Evolutionary conservation across 2,329 filamentous ascomycete genomes (phyloP).

Genomic region (Ophiostoma quercus): DNA sequence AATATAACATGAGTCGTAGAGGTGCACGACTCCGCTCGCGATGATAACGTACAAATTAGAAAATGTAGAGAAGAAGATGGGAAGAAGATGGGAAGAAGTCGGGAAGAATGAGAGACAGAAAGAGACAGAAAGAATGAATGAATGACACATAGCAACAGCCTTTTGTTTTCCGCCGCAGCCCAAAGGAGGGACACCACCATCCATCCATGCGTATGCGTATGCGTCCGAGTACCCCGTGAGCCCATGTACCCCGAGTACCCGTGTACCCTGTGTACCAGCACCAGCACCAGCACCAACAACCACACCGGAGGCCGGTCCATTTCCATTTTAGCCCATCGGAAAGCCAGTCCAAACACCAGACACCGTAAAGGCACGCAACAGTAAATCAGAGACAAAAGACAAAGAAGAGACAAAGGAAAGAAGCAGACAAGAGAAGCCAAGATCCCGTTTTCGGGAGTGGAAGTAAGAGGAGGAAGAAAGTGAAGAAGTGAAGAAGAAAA

Average conservation of each 20-base stretch:
- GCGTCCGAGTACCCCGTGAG: neutral
- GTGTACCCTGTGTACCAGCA: neutral
- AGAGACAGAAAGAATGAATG: neutral
- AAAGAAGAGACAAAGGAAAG: neutral
- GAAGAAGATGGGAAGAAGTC: neutral
- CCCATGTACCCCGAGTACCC: neutral
- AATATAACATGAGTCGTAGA: neutral
- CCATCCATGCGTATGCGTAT: neutral
- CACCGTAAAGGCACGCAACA: neutral
- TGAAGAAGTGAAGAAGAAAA: neutral
- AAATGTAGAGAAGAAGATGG: neutral
- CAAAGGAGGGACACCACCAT: conserved; percentile 8
- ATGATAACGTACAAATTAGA: neutral
- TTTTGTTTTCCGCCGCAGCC: conserved; percentile 1
- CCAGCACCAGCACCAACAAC: neutral
- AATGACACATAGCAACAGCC: neutral
- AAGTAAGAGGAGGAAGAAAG: neutral
- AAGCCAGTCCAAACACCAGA: conserved; percentile 15
- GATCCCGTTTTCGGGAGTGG: neutral
- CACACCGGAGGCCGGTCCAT: neutral
- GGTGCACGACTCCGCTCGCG: neutral
- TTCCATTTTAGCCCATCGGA: conserved; percentile 13
- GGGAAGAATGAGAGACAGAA: neutral
- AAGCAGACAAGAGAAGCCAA: neutral
- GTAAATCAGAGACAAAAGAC: conserved; percentile 7